Evolutionary conservation across 1,139 yeast species (phyloP), one percentile per base, ranked within the genome.

Genomic region (Taiozyma sp.): DNA sequence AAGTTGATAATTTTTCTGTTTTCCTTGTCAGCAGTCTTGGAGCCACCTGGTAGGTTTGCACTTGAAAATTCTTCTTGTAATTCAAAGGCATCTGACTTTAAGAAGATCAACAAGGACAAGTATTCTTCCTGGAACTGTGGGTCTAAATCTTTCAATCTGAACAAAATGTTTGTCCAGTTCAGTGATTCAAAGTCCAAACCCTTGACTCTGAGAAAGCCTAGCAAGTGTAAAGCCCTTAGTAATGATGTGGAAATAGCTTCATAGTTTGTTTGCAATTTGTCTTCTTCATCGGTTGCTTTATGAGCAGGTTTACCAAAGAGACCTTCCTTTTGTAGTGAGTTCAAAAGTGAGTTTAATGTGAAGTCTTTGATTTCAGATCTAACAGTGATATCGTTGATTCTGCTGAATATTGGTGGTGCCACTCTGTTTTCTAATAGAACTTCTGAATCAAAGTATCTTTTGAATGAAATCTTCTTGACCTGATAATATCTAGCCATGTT

Each of bases 401-500:
- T 64, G 39, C 65, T 68, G 55, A 68, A 75, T 6, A 73, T 61
- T 1, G 81, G 73, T 8, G 85, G 85, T 1, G 73, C 68, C 49
- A 78, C 60, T 56, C 86, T 73, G 56, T 81, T 82, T 44, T 76
- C 75, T 32, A 85, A 66, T 50, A 75, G 77, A 39, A 72, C 62
- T 13, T 67, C 59, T 14, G 77, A 77, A 43, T 79, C 79, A 64
- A 76, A 85, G 83, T 89, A 86, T 50, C 77, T 80, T 30, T 72
- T 71, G 37, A 82, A 77, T 43, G 72, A 69, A 30, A 88, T 75
- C 52, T 79, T 83, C 63, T 86, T 88, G 52, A 80, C 85, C 65
- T 91, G 97, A 66, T 84, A 90, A 67, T 88, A 93, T 63, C 98
- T 81, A 52, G 90, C 86, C 59, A 91, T 75, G 32, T 85, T 77